Evolutionary conservation across 1,284 basidiomycete genomes (phyloP).

Genomic region (Boletus holoroseus): DNA sequence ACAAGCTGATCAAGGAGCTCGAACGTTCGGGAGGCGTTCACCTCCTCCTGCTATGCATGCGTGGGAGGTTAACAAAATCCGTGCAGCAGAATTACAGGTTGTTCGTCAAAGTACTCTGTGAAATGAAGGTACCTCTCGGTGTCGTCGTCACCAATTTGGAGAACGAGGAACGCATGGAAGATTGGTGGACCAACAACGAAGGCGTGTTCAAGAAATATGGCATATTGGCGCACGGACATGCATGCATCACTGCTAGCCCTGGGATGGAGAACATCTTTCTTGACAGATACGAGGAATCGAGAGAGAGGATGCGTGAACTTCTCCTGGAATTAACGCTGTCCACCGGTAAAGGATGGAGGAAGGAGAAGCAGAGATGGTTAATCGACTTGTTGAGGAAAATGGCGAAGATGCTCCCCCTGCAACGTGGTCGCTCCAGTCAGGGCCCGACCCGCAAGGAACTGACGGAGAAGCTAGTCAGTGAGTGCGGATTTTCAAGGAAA

Average conservation of each 20-base stretch:
- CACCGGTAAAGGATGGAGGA: conserved; percentile 16
- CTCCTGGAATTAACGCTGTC: conserved; percentile 9
- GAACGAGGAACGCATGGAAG: conserved; percentile 37
- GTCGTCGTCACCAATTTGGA: conserved; percentile 36
- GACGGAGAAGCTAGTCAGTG: conserved; percentile 12
- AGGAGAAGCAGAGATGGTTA: conserved; percentile 19
- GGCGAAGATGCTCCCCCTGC: conserved; percentile 18
- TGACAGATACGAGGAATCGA: conserved; percentile 17
- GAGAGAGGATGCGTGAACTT: conserved; percentile 14
- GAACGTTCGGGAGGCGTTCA: conserved; percentile 30
- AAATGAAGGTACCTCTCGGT: conserved; percentile 31
- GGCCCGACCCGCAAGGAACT: conserved; percentile 13
- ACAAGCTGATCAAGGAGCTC: conserved; percentile 31
- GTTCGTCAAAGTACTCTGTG: conserved; percentile 27
- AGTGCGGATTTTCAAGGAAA: conserved; percentile 19
- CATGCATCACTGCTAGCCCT: conserved; percentile 26
- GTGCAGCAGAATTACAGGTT: conserved; percentile 29
- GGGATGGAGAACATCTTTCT: conserved; percentile 15
- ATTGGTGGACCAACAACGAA: conserved; percentile 25
- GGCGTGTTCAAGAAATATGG: conserved; percentile 17
- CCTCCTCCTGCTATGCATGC: conserved; percentile 37
- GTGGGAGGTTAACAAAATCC: conserved; percentile 33
- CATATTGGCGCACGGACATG: conserved; percentile 22
- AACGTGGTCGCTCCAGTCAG: conserved; percentile 1
- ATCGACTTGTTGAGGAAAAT: conserved; percentile 19